Evolutionary conservation across 345 rosid genomes (phyloP).

Genomic region (Boechera stricta): DNA sequence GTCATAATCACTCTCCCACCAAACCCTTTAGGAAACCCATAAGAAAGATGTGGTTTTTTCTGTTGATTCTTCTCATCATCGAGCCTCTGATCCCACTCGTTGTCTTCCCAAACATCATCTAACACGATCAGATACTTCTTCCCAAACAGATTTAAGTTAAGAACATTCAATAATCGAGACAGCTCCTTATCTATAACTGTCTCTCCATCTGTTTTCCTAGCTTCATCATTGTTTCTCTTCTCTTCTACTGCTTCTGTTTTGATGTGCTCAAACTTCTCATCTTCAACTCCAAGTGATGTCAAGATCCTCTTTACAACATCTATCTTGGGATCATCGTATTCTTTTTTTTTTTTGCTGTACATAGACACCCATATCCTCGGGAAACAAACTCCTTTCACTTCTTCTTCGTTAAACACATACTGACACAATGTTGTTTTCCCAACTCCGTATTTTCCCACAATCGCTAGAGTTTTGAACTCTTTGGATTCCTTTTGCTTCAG

Average conservation of each 20-base stretch:
- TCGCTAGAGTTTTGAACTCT: conserved; percentile 50
- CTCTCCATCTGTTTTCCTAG: background rate
- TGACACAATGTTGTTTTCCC: conserved; percentile 63
- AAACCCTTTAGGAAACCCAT: conserved; percentile 58
- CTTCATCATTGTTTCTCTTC: background rate
- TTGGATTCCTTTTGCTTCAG: conserved; percentile 21
- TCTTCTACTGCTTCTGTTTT: background rate
- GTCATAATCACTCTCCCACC: conserved; percentile 63
- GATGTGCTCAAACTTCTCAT: conserved; percentile 23
- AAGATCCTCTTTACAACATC: conserved; percentile 43
- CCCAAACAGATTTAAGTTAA: conserved; percentile 49
- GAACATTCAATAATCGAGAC: conserved; percentile 41
- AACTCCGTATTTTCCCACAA: conserved; percentile 52
- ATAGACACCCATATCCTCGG: conserved; percentile 60
- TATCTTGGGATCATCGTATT: conserved; percentile 1
- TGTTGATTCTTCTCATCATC: conserved; percentile 12
- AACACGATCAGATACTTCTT: conserved; percentile 61
- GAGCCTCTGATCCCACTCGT: conserved; percentile 45
- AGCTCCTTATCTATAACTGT: conserved; percentile 26
- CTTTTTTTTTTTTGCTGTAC: conserved; percentile 20
- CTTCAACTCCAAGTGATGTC: conserved; percentile 53
- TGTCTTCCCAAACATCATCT: conserved; percentile 47
- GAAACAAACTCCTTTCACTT: conserved; percentile 40
- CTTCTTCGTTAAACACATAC: conserved; percentile 36
- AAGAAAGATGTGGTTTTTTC: conserved; percentile 37